Conservation (phyloP, 345 rosid species). For the Acer campestre region DNA sequence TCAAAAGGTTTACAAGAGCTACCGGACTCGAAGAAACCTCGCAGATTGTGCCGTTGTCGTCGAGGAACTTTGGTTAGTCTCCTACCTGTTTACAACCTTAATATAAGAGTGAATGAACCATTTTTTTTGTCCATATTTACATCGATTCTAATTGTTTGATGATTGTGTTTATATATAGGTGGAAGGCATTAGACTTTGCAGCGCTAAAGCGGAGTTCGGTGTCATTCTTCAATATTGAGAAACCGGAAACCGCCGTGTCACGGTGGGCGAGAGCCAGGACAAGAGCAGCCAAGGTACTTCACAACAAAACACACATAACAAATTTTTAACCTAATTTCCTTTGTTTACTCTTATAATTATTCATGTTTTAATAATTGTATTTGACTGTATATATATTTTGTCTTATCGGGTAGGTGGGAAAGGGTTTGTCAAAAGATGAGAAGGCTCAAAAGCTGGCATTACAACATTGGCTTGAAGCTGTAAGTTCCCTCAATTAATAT, state of each 20-base stretch:
- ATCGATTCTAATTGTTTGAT: not conserved
- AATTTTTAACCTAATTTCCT: not conserved
- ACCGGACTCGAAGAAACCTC: constrained; percentile 83
- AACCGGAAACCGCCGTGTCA: constrained; percentile 79
- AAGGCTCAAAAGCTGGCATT: constrained; percentile 88
- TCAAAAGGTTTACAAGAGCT: constrained; percentile 91
- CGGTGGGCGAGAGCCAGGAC: constrained; percentile 94
- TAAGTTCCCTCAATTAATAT: constrained; percentile 36
- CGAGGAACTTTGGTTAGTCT: constrained; percentile 76
- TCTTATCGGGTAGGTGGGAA: constrained; percentile 65
- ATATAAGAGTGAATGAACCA: no score
- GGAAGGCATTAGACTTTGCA: constrained; percentile 91
- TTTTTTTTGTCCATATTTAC: no score
- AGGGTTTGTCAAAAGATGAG: constrained; percentile 82
- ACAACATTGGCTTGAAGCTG: constrained; percentile 98
- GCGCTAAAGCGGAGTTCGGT: constrained; percentile 61
- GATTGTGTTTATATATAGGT: constrained; percentile 54
- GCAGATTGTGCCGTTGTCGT: constrained; percentile 94
- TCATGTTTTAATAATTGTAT: not conserved
- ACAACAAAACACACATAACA: not conserved
- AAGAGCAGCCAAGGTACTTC: constrained; percentile 80
- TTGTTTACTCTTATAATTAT: not conserved
- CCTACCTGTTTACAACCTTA: no score
- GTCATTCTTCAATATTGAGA: constrained; percentile 59
- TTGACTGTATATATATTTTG: not conserved